These are phyloP conservation scores for Suillus sp. DNA, from an alignment of 768 basidiomycete species.

Conservation along the genomic window DNA sequence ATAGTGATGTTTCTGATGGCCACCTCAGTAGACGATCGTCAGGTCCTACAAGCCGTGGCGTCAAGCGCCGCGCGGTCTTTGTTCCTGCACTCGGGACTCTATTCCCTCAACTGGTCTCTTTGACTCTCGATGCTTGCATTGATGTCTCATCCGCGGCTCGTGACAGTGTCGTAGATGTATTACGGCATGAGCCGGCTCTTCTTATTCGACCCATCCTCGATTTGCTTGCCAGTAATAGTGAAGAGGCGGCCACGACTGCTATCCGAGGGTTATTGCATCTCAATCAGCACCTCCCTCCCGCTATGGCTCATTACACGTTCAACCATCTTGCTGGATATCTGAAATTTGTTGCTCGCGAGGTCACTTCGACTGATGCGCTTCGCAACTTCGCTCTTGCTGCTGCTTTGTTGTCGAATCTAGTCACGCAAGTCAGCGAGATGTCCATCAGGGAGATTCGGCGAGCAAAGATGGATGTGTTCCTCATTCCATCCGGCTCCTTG, in stretches of 20 bases:
- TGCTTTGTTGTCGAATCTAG: constrained; percentile 60
- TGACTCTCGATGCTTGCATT: constrained; percentile 57
- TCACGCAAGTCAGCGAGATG: constrained; percentile 68
- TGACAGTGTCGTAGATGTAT: constrained; percentile 58
- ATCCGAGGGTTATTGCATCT: constrained; percentile 62
- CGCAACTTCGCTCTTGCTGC: constrained; percentile 54
- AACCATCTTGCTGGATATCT: constrained; percentile 72
- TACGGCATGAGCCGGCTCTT: constrained; percentile 76
- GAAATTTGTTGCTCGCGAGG: constrained; percentile 51
- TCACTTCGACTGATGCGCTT: constrained; percentile 46
- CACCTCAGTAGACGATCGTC: constrained; percentile 45
- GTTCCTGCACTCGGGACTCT: constrained; percentile 59
- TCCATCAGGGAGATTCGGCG: constrained; percentile 71
- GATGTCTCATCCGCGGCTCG: constrained; percentile 58
- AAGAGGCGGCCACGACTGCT: constrained; percentile 49
- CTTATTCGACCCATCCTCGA: constrained; percentile 65
- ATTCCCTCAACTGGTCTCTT: constrained; percentile 53
- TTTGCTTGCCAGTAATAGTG: constrained; percentile 52
- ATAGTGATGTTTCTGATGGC: constrained; percentile 28
- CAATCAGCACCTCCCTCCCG: constrained; percentile 58
- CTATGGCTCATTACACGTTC: constrained; percentile 65
- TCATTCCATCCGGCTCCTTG: constrained; percentile 69
- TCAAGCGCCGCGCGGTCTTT: constrained; percentile 67
- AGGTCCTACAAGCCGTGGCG: constrained; percentile 44
- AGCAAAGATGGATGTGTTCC: constrained; percentile 67